Evolutionary conservation across 495 filamentous ascomycete genomes (phyloP).

Genomic region (Wilcoxina mikolae): DNA sequence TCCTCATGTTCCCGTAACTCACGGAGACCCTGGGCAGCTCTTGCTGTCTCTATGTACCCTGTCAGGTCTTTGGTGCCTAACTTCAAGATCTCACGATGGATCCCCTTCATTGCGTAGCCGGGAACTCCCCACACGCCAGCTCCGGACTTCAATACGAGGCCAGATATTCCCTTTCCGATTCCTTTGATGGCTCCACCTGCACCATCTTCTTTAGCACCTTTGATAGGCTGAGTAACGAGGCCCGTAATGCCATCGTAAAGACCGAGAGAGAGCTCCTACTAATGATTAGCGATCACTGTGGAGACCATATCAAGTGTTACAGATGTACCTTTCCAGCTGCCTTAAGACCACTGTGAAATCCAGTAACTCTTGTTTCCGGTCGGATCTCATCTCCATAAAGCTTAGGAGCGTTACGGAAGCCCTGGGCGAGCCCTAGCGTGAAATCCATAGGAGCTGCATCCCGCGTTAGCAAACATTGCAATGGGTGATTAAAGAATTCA

Average conservation of each 20-base stretch:
- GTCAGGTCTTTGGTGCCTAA: slow-evolving; percentile 27
- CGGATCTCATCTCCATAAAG: slow-evolving; percentile 53
- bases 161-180: slow-evolving; percentile 58
- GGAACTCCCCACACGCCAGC: slow-evolving; percentile 48
- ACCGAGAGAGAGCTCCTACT: slow-evolving; percentile 53
- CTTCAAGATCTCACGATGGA: slow-evolving; percentile 41
- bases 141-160: slow-evolving; percentile 56
- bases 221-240: slow-evolving; percentile 48
- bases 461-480: slow-evolving; percentile 33
- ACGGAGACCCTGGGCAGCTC: slow-evolving; percentile 1
- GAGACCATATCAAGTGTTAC: too few relatives aligned
- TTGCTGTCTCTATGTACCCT: slow-evolving; percentile 15
- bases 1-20: slow-evolving; percentile 1
- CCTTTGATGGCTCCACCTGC: slow-evolving; percentile 48
- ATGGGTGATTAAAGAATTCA: slow-evolving; percentile 31
- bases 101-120: slow-evolving; percentile 52
- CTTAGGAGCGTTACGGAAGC: slow-evolving; percentile 69
- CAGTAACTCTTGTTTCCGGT: slow-evolving; percentile 44
- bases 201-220: slow-evolving; percentile 45
- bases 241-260: slow-evolving; percentile 62
- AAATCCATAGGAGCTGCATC: slow-evolving; percentile 56
- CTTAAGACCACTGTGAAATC: slow-evolving; percentile 49
- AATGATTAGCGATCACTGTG: too few relatives aligned
- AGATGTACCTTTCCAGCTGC: slow-evolving; percentile 53
- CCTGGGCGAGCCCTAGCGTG: slow-evolving; percentile 56